phyloP scores from a whole-genome alignment of 129 eudicot species.

The Escallonia rubra region DNA sequence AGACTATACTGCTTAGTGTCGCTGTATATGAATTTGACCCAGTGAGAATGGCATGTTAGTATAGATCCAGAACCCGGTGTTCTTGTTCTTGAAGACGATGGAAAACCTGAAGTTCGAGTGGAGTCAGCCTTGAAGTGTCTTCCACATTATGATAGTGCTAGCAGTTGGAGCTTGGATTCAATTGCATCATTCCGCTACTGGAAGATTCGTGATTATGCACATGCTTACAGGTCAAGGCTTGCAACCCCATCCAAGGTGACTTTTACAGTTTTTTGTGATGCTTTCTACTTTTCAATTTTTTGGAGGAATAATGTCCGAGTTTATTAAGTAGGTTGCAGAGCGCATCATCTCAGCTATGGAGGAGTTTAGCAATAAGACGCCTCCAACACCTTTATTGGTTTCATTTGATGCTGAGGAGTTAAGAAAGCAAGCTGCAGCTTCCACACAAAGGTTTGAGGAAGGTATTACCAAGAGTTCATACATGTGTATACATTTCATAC shows the following conservation, averaged over 20 bases:
- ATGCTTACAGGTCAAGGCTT: slow-evolving; percentile 63
- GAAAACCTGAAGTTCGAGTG: slow-evolving; percentile 69
- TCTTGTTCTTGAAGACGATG: slow-evolving; percentile 57
- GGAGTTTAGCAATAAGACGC: slow-evolving; percentile 63
- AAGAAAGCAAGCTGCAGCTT: slow-evolving; percentile 96
- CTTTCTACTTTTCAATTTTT: not conserved
- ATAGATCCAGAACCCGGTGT: slow-evolving; percentile 63
- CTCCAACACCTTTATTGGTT: slow-evolving; percentile 70
- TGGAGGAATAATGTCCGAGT: not conserved
- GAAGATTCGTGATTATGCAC: slow-evolving; percentile 92
- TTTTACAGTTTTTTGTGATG: too few relatives aligned
- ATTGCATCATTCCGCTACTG: slow-evolving; percentile 60
- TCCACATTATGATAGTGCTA: slow-evolving; percentile 62
- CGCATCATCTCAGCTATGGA: slow-evolving; percentile 66
- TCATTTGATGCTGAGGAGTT: slow-evolving; percentile 73
- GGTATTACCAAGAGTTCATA: slow-evolving; percentile 32
- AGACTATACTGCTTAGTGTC: not conserved
- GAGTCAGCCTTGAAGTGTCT: slow-evolving; percentile 67
- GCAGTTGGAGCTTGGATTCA: slow-evolving; percentile 43
- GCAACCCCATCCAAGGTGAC: slow-evolving; percentile 56
- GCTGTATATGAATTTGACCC: slow-evolving; percentile 12
- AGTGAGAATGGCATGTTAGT: slow-evolving; percentile 3
- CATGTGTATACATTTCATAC: not conserved
- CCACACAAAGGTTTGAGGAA: slow-evolving; percentile 83
- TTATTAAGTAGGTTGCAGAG: slow-evolving; percentile 63